These are phyloP conservation scores for Podospora sp. DNA, from an alignment of 495 filamentous ascomycete genomes.

Conservation along the genomic window DNA sequence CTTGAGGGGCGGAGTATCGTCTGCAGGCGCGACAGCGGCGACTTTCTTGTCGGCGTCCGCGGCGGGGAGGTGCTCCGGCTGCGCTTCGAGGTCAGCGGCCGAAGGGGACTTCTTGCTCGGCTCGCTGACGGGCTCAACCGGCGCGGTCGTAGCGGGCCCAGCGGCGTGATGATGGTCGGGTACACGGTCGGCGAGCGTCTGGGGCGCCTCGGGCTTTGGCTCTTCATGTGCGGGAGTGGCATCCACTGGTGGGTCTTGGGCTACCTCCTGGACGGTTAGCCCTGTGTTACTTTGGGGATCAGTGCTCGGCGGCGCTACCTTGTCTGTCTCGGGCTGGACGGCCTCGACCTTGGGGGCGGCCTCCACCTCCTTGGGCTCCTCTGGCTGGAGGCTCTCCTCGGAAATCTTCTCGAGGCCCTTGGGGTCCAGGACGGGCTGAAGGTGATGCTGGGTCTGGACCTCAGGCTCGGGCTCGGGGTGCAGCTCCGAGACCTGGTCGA, in stretches of 20 bases:
- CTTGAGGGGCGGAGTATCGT: slow-evolving; percentile 24
- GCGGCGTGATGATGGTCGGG: slow-evolving; percentile 31
- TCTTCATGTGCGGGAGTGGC: slow-evolving; percentile 6
- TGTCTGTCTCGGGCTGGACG: slow-evolving; percentile 24
- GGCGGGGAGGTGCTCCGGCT: slow-evolving; percentile 16
- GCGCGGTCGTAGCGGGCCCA: slow-evolving; percentile 33
- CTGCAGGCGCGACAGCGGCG: slow-evolving; percentile 20
- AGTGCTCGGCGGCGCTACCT: slow-evolving; percentile 29
- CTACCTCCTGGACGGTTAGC: slow-evolving; percentile 20
- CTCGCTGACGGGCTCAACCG: slow-evolving; percentile 29
- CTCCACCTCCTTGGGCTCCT: slow-evolving; percentile 1
- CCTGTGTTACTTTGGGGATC: not conserved
- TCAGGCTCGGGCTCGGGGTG: slow-evolving; percentile 2
- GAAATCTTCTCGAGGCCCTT: slow-evolving; percentile 18
- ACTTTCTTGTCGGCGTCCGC: slow-evolving; percentile 16
- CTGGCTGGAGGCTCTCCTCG: slow-evolving; percentile 13
- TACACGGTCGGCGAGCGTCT: slow-evolving; percentile 13
- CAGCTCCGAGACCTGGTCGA: slow-evolving; percentile 31
- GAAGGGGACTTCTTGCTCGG: slow-evolving; percentile 29
- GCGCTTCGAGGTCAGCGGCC: slow-evolving; percentile 19
- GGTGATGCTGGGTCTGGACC: slow-evolving; percentile 7
- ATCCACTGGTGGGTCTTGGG: slow-evolving; percentile 9
- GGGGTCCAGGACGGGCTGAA: slow-evolving; percentile 15
- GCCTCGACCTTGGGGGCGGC: slow-evolving; percentile 3
- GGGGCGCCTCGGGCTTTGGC: slow-evolving; percentile 17